Evolutionary conservation across 73 alveolate genomes (phyloP).

Genomic region (Tetrahymena borealis): DNA sequence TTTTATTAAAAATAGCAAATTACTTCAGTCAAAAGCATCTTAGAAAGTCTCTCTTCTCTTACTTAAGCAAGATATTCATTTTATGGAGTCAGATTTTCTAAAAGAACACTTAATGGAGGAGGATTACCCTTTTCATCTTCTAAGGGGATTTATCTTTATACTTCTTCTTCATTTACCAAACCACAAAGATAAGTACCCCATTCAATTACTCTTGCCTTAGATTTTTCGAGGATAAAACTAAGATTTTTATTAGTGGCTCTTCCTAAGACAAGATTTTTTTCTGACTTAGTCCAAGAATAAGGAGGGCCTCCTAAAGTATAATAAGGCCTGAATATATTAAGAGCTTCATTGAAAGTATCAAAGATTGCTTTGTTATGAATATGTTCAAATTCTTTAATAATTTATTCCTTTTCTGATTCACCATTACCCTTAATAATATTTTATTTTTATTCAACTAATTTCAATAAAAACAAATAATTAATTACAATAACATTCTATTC

Average conservation of each 20-base stretch:
- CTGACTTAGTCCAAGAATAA: conserved; percentile 25
- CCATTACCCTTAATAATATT: neutral
- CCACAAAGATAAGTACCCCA: conserved; percentile 28
- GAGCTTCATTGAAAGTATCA: conserved; percentile 25
- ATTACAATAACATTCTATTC: neutral
- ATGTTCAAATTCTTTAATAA: neutral
- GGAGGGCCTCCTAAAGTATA: conserved; percentile 20
- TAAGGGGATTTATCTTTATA: conserved; percentile 6
- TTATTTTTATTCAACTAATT: neutral
- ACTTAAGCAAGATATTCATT: conserved; percentile 21
- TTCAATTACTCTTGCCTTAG: conserved; percentile 19
- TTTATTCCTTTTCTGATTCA: neutral
- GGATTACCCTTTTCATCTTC: conserved; percentile 6
- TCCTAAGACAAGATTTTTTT: neutral
- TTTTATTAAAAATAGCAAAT: neutral
- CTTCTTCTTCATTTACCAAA: neutral
- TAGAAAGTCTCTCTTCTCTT: conserved; percentile 20
- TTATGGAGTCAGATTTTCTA: neutral
- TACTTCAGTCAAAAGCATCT: conserved; percentile 15
- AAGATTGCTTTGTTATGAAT: conserved; percentile 34
- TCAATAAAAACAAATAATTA: neutral
- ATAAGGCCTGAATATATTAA: conserved; percentile 14
- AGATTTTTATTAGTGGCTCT: neutral
- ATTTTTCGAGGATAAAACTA: neutral
- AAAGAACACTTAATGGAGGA: neutral